Percentiles rank a stretch among this genome's conserved stretches.
Conservation (phyloP, 1,284 basidiomycete species). For the Moesziomyces sp. region DNA sequence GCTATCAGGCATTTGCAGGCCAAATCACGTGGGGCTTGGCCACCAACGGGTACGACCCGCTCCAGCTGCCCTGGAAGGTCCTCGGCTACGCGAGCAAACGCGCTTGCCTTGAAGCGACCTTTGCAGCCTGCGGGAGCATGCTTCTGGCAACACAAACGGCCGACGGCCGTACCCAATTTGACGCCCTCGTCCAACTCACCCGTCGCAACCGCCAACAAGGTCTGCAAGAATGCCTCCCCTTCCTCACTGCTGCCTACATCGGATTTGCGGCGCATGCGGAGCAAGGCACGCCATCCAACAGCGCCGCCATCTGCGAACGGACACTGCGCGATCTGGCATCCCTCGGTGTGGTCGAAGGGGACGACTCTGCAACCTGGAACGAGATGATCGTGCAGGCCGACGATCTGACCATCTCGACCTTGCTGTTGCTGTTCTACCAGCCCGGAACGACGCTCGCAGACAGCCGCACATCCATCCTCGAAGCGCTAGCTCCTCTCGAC, state of each 20-base stretch:
- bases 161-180: slow-evolving; percentile 72
- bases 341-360: slow-evolving; percentile 16
- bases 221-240: slow-evolving; percentile 76
- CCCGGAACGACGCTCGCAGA: slow-evolving; percentile 10
- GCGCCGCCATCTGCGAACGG: slow-evolving; percentile 3
- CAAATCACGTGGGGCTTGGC: slow-evolving; percentile 72
- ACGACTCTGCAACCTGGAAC: slow-evolving; percentile 6
- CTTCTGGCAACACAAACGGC: slow-evolving; percentile 46
- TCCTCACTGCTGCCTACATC: slow-evolving; percentile 76
- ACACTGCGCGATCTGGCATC: slow-evolving; percentile 15
- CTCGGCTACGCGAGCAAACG: slow-evolving; percentile 76
- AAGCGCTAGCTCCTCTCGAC: slow-evolving; percentile 12
- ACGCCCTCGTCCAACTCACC: slow-evolving; percentile 75
- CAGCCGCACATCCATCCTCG: slow-evolving; percentile 4
- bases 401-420: slow-evolving; percentile 19
- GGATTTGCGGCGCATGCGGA: slow-evolving; percentile 70
- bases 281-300: slow-evolving; percentile 13
- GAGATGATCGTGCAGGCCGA: slow-evolving; percentile 22
- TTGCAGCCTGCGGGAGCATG: slow-evolving; percentile 42
- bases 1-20: slow-evolving; percentile 83
- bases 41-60: slow-evolving; percentile 71
- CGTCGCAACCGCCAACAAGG: slow-evolving; percentile 73
- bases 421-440: slow-evolving; percentile 33
- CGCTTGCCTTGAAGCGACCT: slow-evolving; percentile 35
- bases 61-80: slow-evolving; percentile 76